These are phyloP conservation scores for Yamadazyma atmosphaerica DNA, from an alignment of 1,139 yeast species.

Conservation along the genomic window DNA sequence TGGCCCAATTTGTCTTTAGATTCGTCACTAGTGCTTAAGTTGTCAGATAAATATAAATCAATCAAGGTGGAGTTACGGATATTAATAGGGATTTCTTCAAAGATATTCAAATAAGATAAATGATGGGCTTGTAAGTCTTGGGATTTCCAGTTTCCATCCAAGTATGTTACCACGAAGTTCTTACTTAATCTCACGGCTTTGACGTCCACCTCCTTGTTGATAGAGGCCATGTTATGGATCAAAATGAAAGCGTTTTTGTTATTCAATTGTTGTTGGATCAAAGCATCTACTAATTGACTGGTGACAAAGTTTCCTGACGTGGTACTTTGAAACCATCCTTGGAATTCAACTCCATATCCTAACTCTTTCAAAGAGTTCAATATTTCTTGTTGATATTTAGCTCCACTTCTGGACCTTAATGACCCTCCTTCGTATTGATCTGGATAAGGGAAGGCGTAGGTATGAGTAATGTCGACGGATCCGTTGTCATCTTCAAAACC, in stretches of 20 bases:
- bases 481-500: conserved; percentile 70
- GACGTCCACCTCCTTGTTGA: conserved; percentile 63
- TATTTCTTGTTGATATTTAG: conserved; percentile 70
- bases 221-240: conserved; percentile 72
- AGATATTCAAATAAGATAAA: conserved; percentile 65
- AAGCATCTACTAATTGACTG: conserved; percentile 63
- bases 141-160: conserved; percentile 63
- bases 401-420: conserved; percentile 59
- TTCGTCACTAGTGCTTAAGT: conserved; percentile 5
- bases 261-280: conserved; percentile 63
- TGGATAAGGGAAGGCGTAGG: conserved; percentile 62
- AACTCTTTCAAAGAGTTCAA: conserved; percentile 57
- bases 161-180: conserved; percentile 57
- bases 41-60: conserved; percentile 35
- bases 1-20: not conserved
- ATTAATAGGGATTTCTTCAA: conserved; percentile 70
- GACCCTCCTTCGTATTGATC: conserved; percentile 57
- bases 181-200: conserved; percentile 71
- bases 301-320: conserved; percentile 69
- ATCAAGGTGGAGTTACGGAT: conserved; percentile 57
- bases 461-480: conserved; percentile 55
- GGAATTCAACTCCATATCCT: conserved; percentile 69
- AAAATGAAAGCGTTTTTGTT: conserved; percentile 68
- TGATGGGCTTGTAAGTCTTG: conserved; percentile 62
- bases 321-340: conserved; percentile 83